Conservation (phyloP, 192 early-diverging fungal species). For the Podila epicladia region DNA sequence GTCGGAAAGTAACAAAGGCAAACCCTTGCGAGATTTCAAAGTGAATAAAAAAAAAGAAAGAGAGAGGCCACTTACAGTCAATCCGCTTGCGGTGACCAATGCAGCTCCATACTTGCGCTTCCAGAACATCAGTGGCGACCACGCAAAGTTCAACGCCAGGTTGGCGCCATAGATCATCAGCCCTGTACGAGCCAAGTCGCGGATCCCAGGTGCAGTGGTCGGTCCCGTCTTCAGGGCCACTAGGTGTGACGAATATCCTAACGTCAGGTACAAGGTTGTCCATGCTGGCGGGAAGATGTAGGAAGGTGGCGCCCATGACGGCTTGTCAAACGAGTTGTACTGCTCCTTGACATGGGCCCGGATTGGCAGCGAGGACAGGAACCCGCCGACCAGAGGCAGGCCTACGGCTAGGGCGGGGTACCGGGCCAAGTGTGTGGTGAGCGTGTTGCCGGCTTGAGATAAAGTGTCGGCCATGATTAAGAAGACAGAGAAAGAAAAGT, state of each 20-base stretch:
- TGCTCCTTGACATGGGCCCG: slow-evolving; percentile 7
- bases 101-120: slow-evolving; percentile 32
- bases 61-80: slow-evolving; percentile 34
- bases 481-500: neutral
- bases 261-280: slow-evolving; percentile 24
- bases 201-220: slow-evolving; percentile 10
- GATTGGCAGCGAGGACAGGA: slow-evolving; percentile 22
- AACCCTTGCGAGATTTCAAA: neutral
- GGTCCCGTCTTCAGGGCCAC: slow-evolving; percentile 18
- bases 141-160: slow-evolving; percentile 42
- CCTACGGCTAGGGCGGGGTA: slow-evolving; percentile 40
- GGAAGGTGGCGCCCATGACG: slow-evolving; percentile 23
- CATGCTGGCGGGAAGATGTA: slow-evolving; percentile 29
- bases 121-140: slow-evolving; percentile 42
- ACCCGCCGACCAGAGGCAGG: slow-evolving; percentile 38
- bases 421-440: slow-evolving; percentile 39
- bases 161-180: slow-evolving; percentile 31
- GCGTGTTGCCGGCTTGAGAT: neutral
- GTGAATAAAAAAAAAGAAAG: neutral
- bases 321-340: slow-evolving; percentile 16
- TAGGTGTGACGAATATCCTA: slow-evolving; percentile 43
- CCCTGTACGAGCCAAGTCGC: slow-evolving; percentile 18
- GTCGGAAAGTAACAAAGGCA: too few species aligned
- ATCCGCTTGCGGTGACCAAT: slow-evolving; percentile 26
- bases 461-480: neutral